phyloP scores from a whole-genome alignment of 495 filamentous ascomycete species.

The Staphylotrichum longicolle region DNA sequence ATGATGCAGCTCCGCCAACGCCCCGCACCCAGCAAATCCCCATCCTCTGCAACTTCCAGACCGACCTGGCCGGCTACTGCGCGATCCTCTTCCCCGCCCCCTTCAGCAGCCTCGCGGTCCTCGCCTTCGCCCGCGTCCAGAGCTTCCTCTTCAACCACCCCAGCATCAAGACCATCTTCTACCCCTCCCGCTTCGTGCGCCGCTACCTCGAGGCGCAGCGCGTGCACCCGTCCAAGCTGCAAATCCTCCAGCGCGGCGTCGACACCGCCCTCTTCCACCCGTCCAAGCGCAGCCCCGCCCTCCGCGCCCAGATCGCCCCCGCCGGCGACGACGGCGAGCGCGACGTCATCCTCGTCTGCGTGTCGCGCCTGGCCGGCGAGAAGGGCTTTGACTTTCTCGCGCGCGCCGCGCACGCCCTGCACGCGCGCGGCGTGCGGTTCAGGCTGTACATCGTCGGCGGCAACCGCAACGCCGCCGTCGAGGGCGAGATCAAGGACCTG shows the following conservation, averaged over 20 bases:
- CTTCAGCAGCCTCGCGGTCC: not conserved
- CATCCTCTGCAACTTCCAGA: slow-evolving; percentile 8
- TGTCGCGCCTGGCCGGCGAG: not conserved
- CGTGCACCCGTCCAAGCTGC: not conserved
- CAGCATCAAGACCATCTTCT: slow-evolving; percentile 2
- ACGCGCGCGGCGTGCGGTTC: not conserved
- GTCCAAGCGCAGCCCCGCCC: not conserved
- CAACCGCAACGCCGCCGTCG: slow-evolving; percentile 4
- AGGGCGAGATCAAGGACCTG: not conserved
- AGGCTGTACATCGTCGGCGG: slow-evolving; percentile 2
- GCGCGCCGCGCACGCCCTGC: not conserved
- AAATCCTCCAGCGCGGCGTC: not conserved
- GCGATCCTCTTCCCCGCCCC: slow-evolving; percentile 8
- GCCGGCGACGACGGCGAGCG: not conserved
- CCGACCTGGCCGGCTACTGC: slow-evolving; percentile 11
- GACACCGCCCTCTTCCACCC: slow-evolving; percentile 2
- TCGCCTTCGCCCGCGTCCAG: not conserved
- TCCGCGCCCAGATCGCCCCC: not conserved
- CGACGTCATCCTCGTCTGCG: slow-evolving; percentile 6
- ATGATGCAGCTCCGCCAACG: slow-evolving; percentile 3
- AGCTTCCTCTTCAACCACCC: slow-evolving; percentile 3
- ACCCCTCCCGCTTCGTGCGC: slow-evolving; percentile 3
- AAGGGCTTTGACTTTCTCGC: slow-evolving; percentile 9
- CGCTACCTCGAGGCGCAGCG: slow-evolving; percentile 2
- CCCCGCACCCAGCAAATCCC: not conserved